A percentile compares a stretch with the other conserved stretches of the same genome.
These are phyloP conservation scores for Lentinus polychrous DNA, from an alignment of 1,284 basidiomycete genomes.

Conservation along the genomic window DNA sequence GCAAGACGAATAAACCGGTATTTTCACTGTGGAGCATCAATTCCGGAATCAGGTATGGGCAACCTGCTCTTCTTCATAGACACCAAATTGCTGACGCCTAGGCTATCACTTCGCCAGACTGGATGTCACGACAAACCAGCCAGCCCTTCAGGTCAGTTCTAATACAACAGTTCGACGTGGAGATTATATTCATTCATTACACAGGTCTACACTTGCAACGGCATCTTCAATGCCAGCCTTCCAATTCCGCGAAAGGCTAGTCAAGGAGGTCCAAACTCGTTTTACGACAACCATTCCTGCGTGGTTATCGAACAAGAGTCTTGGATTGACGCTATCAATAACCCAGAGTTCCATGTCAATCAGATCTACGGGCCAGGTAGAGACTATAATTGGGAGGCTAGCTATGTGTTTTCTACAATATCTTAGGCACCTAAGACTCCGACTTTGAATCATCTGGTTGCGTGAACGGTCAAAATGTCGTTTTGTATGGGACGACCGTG, in stretches of 20 bases:
- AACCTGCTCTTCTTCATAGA: neutral
- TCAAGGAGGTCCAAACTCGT: conserved; percentile 33
- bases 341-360: conserved; percentile 36
- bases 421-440: no score
- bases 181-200: no score
- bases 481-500: no score
- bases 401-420: conserved; percentile 31
- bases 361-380: conserved; percentile 37
- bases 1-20: conserved; percentile 23
- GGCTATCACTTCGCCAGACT: conserved; percentile 23
- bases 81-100: neutral
- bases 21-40: conserved; percentile 37
- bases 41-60: conserved; percentile 36
- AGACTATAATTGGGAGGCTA: conserved; percentile 35
- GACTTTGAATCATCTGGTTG: no score
- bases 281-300: conserved; percentile 37
- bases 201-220: conserved; percentile 39
- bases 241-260: conserved; percentile 36
- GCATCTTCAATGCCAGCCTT: conserved; percentile 31
- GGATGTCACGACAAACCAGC: conserved; percentile 38
- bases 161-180: no score
- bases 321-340: conserved; percentile 42
- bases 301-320: conserved; percentile 44
- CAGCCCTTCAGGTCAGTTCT: conserved; percentile 24
- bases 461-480: no score